Evolutionary conservation across 1,284 basidiomycete genomes (phyloP), one percentile per base, ranked within the genome.

Genomic region (Irpex sp.): DNA sequence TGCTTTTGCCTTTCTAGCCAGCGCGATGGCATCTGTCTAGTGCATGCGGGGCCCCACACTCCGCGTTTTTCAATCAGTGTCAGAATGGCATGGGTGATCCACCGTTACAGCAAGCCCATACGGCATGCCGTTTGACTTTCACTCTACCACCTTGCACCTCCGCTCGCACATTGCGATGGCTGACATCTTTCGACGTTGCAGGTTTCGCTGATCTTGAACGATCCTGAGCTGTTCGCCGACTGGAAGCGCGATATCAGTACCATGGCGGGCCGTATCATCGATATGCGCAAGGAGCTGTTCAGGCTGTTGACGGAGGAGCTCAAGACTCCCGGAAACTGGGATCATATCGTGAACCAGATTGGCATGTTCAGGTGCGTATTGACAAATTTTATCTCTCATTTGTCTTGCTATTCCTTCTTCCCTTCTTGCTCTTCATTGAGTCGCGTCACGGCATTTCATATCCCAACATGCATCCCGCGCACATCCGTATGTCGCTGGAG

Each of bases 261-360:
- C 66, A 98, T 99, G 96, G 88, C 95, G 0, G 84, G 88, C 53
- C 87, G 97, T 53, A 95, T 99, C 72, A 95, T 95, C 69, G 84
- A 85, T 62, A 98, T 97, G 88, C 88, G 97, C 50, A 82, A 89
- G 71, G 86, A 92, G 78, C 81, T 99, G 67, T 84, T 86, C 78
- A 81, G 86, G 61, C 75, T 94, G 67, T 76, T 99, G 73, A 92
- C 89, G 21, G 85, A 93, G 67, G 88, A 93, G 77, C 79, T 94
- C 71, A 85, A 94, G 78, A 98, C 97, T 57, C 96, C 97, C 0
- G 94, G 94, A 0, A 86, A 83, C 67, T 99, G 97, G 97, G 84
- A 88, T 19, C 95, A 98, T 76, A 93, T 98, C 70, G 79, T 89
- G 69, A 84, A 86, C 63, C 94, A 97, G 81, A 96, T 96, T 74